Evolutionary conservation across 805 yeast species (phyloP).

Genomic region (Teunomyces tritomae): DNA sequence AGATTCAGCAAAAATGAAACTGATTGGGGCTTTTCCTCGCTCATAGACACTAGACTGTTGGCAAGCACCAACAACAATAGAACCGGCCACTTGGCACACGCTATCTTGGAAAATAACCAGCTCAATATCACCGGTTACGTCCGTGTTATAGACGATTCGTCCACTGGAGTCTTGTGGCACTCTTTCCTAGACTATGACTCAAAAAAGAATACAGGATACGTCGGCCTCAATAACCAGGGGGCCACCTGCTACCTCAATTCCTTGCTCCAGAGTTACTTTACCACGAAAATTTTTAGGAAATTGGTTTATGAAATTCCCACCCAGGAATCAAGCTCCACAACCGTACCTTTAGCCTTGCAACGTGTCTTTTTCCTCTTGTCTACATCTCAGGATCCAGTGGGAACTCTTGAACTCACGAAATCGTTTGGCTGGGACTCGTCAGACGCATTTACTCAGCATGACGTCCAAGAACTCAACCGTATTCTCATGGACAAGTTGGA

Average conservation of each 20-base stretch:
- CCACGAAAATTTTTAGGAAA: constrained; percentile 77
- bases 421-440: constrained; percentile 97
- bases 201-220: constrained; percentile 81
- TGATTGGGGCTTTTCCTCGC: constrained; percentile 95
- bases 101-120: constrained; percentile 50
- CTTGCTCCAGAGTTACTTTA: constrained; percentile 82
- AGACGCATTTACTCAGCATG: constrained; percentile 97
- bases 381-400: constrained; percentile 71
- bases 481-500: constrained; percentile 94
- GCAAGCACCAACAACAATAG: constrained; percentile 25
- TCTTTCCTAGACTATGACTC: constrained; percentile 83
- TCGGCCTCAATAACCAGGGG: constrained; percentile 94
- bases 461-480: constrained; percentile 93
- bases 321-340: constrained; percentile 39
- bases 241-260: constrained; percentile 98
- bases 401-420: constrained; percentile 80
- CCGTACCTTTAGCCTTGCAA: constrained; percentile 81
- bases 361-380: constrained; percentile 79
- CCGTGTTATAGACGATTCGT: constrained; percentile 72
- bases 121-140: constrained; percentile 76
- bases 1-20: constrained; percentile 72
- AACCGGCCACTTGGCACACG: constrained; percentile 20
- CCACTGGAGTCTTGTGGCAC: constrained; percentile 94
- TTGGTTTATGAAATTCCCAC: constrained; percentile 91
- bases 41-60: constrained; percentile 56